Evolutionary conservation across 2,329 filamentous ascomycete species (phyloP), one percentile per base, ranked within the genome.

Genomic region (Aschersonia sp.): DNA sequence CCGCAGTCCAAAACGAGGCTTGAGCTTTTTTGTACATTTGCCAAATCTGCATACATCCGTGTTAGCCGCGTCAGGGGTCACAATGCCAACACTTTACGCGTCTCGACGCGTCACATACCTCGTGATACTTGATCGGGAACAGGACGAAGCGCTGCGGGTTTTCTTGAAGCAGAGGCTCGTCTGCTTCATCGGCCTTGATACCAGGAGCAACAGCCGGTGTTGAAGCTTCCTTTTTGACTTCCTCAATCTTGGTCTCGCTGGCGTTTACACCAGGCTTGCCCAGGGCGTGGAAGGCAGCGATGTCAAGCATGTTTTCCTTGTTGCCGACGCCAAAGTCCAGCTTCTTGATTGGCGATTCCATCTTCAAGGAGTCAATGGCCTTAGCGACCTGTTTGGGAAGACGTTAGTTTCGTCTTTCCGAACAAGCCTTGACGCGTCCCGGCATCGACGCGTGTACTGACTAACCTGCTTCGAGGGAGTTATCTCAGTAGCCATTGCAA

Each of bases 11-110:
- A 83, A 98, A 98, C 43, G 92, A 97, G 47, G 92, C 92, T 69
- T 98, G 91, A 56, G 89, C 89, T 75, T 97, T 97, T 82, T 98
- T 98, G 81, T 98, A 98, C 91, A 97, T 97, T 70, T 97, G 91
- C 92, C 92, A 98, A 69, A 96, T 94, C 89, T 96, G 55, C 43
- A 31, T 20, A 20, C 9, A 28, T 30, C 4, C n/a, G 20, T 43
- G 40, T 48, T 44, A 46, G 45, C 31, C 29, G 20, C 45, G 40
- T 42, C 10, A n/a, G 20, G 3, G 38, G 28, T 9, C 12, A 42
- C 4, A 6, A 31, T 35, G 38, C 9, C 30, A 54, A 59, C 75
- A 83, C 75, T 84, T 75, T 75, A 87, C 83, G 82, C 84, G 84
- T 82, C 57, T 67, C 62, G 55, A 66, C 66, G 67, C 67, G 70